Evolutionary conservation across 176 grass and related monocot genomes (phyloP).

Genomic region (Metroxylon sagu): DNA sequence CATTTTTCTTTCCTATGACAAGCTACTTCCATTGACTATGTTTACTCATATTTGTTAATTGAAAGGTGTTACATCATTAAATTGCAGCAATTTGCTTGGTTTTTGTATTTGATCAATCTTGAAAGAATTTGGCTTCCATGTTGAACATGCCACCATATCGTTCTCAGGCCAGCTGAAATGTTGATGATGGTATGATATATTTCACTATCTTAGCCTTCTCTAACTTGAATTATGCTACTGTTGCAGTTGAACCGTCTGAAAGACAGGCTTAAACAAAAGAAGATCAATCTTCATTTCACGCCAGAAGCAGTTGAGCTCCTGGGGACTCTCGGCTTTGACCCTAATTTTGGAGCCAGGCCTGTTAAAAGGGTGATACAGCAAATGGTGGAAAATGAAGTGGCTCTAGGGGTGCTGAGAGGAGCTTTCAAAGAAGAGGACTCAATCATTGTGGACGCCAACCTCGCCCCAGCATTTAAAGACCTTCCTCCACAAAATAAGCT

Average conservation of each 20-base stretch:
- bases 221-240: neutral
- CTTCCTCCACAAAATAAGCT: slow-evolving; percentile 52
- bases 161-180: too few relatives aligned
- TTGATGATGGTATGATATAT: too few relatives aligned
- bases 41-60: too few relatives aligned
- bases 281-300: slow-evolving; percentile 68
- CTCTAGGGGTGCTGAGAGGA: slow-evolving; percentile 48
- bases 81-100: too few relatives aligned
- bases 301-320: slow-evolving; percentile 46
- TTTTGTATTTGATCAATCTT: too few relatives aligned
- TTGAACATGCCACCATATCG: too few relatives aligned
- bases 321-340: slow-evolving; percentile 64
- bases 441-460: slow-evolving; percentile 45
- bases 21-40: too few relatives aligned
- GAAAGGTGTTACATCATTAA: too few relatives aligned
- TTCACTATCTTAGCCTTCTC: too few relatives aligned
- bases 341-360: slow-evolving; percentile 68
- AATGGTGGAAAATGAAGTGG: slow-evolving; percentile 90
- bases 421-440: slow-evolving; percentile 72
- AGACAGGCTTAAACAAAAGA: slow-evolving; percentile 64
- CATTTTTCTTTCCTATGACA: too few relatives aligned
- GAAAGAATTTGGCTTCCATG: too few relatives aligned
- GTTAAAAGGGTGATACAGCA: slow-evolving; percentile 91
- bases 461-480: slow-evolving; percentile 22
- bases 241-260: slow-evolving; percentile 63